A percentile compares a stretch with the other conserved stretches of the same genome.
These are phyloP conservation scores for Fistulinella prunicolor DNA, from an alignment of 768 basidiomycete species.

Conservation along the genomic window DNA sequence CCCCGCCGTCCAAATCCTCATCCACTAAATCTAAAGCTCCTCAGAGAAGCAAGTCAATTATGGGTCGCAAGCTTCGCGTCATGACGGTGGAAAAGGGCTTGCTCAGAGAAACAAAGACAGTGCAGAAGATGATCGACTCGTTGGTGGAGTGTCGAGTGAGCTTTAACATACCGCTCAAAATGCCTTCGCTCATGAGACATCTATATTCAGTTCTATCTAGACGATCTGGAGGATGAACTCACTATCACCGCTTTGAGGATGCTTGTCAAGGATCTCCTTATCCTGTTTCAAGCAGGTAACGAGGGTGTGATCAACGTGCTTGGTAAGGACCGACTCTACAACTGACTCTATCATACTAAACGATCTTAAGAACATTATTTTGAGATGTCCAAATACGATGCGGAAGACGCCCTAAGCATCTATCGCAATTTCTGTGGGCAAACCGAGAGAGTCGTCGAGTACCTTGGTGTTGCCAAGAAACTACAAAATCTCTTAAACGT, in stretches of 20 bases:
- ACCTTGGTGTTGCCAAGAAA: slow-evolving; percentile 87
- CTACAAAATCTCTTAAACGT: slow-evolving; percentile 92
- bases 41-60: slow-evolving; percentile 70
- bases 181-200: not conserved
- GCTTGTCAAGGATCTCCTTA: slow-evolving; percentile 93
- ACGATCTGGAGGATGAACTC: slow-evolving; percentile 90
- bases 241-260: slow-evolving; percentile 85
- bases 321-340: slow-evolving; percentile 47
- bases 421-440: slow-evolving; percentile 95
- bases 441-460: slow-evolving; percentile 91
- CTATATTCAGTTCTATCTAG: slow-evolving; percentile 76
- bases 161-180: slow-evolving; percentile 9
- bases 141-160: slow-evolving; percentile 86
- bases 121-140: slow-evolving; percentile 87
- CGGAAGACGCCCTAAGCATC: slow-evolving; percentile 74
- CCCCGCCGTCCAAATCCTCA: slow-evolving; percentile 27
- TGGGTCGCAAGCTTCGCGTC: slow-evolving; percentile 79
- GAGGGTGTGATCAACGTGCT: slow-evolving; percentile 87
- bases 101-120: slow-evolving; percentile 85
- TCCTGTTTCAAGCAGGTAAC: slow-evolving; percentile 94
- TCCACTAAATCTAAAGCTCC: slow-evolving; percentile 37
- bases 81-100: slow-evolving; percentile 97
- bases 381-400: slow-evolving; percentile 96
- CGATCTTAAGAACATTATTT: slow-evolving; percentile 80
- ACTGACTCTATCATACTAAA: slow-evolving; percentile 13